Base-by-base conservation (phyloP, 2,329 filamentous ascomycete species). In the Neopestalotiopsis rosae region DNA sequence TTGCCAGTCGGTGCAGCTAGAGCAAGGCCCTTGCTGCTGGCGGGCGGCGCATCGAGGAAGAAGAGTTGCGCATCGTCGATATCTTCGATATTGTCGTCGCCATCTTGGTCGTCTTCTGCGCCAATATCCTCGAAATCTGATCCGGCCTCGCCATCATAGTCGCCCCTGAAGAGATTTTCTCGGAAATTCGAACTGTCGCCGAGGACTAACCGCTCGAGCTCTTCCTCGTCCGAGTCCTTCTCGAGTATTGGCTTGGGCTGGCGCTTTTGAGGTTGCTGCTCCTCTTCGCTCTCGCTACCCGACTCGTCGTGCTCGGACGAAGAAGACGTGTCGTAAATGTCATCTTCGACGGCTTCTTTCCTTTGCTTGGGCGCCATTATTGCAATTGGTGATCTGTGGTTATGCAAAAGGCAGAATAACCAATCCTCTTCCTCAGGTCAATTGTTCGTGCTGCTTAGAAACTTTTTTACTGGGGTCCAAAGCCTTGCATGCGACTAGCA, bases 141-240 rank as follows among this genome's bases (percentile, higher is more conserved):
- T 0, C 69, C 71, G 13, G 65, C 68, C 4, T 62, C 71, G 13
- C 73, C 74, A 2, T 76, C 76, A 56, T 72, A 84, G 76, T 83
- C 89, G 80, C 80, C 82, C 76, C 82, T 82, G 72, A 92, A 92
- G 65, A 98, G 83, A 57, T 91, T 91, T 68, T 91, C 86, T 69
- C 91, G 88, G 79, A 98, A 98, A 42, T 91, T 93, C n/a, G 89
- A 88, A 61, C 91, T 90, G 81, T 97, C 93, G 67, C 96, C 96
- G 71, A 99, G 93, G 3, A 99, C 92, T 71, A 98, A 84, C 72
- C 91, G 89, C 83, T 98, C 95, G 38, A 98, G 89, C 78, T 95
- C 94, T 76, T 92, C 90, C 79, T 98, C 95, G 66, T 92, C 90
- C 14, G 90, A 90, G 78, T 97, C 94, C 78, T 95, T 96, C 65